Percentiles rank a stretch among this genome's conserved stretches.
These are phyloP conservation scores for Aspergillus texensis DNA, from an alignment of 2,329 filamentous ascomycete genomes.

Conservation along the genomic window DNA sequence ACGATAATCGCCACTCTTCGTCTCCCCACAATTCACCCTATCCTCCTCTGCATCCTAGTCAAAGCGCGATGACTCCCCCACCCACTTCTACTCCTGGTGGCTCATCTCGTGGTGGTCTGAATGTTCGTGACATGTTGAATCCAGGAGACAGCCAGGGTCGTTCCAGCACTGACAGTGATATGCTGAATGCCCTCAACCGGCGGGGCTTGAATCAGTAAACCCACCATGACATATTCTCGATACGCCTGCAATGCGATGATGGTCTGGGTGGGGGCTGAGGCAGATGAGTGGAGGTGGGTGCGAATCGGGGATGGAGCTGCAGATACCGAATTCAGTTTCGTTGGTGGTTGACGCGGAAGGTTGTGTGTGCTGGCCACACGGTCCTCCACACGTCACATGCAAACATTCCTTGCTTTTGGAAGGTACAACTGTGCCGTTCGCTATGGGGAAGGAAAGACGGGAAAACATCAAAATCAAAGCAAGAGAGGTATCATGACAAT, in stretches of 20 bases:
- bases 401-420: constrained; percentile 3
- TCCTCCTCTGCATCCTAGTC: constrained; percentile 38
- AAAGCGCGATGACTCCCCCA: constrained; percentile 30
- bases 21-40: constrained; percentile 48
- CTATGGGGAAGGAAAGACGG: background rate
- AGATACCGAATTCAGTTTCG: constrained; percentile 2
- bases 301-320: constrained; percentile 4
- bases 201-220: constrained; percentile 39
- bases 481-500: background rate
- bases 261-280: constrained; percentile 3
- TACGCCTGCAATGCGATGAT: background rate
- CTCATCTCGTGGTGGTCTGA: constrained; percentile 45
- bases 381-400: constrained; percentile 7
- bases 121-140: constrained; percentile 53
- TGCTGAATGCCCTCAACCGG: constrained; percentile 52
- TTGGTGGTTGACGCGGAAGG: constrained; percentile 14
- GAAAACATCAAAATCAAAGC: background rate
- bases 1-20: constrained; percentile 44
- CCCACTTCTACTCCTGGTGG: constrained; percentile 37
- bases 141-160: constrained; percentile 44
- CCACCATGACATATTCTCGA: background rate
- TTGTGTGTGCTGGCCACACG: constrained; percentile 31
- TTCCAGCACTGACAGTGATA: constrained; percentile 52
- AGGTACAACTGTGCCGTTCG: background rate
- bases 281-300: constrained; percentile 1